phyloP scores from a whole-genome alignment of 106 monocot species.

The Platanthera zijinensis region DNA sequence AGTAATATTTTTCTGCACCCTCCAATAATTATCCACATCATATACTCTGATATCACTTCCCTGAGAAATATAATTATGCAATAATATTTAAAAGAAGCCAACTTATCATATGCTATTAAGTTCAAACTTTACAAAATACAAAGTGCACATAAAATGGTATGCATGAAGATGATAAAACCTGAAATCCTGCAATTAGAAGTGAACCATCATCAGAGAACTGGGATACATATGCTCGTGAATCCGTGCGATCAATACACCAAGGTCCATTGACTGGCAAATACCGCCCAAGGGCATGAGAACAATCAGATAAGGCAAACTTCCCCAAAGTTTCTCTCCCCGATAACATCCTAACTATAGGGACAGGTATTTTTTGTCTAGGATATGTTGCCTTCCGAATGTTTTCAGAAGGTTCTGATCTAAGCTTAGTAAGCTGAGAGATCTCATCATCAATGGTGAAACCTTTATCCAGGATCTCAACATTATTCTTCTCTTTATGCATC shows the following conservation, averaged over 20 bases:
- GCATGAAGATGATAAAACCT: constrained; percentile 34
- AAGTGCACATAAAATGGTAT: background rate
- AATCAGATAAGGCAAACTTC: constrained; percentile 58
- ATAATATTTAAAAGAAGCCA: background rate
- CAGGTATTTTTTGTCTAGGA: constrained; percentile 12
- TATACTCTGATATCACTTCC: constrained; percentile 51
- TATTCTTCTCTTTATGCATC: constrained; percentile 7
- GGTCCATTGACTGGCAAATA: constrained; percentile 61
- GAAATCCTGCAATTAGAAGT: constrained; percentile 67
- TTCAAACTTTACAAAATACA: background rate
- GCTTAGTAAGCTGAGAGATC: constrained; percentile 58
- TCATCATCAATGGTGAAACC: constrained; percentile 34
- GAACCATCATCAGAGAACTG: constrained; percentile 90
- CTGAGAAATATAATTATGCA: constrained; percentile 17
- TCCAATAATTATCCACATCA: constrained; percentile 40
- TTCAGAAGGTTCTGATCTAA: constrained; percentile 51
- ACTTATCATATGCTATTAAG: background rate
- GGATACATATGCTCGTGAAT: constrained; percentile 76
- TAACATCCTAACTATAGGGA: constrained; percentile 52
- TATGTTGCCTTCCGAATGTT: constrained; percentile 14
- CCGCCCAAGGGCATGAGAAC: constrained; percentile 47
- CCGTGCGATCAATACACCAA: constrained; percentile 47
- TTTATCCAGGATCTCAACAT: constrained; percentile 4
- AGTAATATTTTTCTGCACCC: constrained; percentile 36
- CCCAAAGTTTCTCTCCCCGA: constrained; percentile 59